Base-by-base conservation (phyloP, 257 asterid genomes). In the Petrea volubilis region DNA sequence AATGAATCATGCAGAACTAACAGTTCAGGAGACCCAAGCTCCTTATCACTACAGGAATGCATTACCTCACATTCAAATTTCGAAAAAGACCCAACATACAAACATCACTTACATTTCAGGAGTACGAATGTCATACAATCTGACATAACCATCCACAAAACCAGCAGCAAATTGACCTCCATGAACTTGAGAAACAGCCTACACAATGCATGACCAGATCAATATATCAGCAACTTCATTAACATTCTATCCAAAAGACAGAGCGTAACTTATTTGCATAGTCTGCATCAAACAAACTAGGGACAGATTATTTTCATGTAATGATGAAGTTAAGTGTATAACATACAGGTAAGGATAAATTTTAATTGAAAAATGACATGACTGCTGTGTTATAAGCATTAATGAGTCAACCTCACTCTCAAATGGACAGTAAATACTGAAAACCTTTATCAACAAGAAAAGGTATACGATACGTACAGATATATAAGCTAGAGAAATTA, bases 51-150 rank as follows among this genome's bases (percentile, higher is more conserved):
- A n/a, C n/a, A n/a, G n/a, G n/a, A n/a, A n/a, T n/a, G n/a, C n/a
- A n/a, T n/a, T n/a, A n/a, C n/a, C n/a, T n/a, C n/a, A n/a, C n/a
- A n/a, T n/a, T n/a, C n/a, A n/a, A n/a, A n/a, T n/a, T n/a, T n/a
- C n/a, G n/a, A n/a, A n/a, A n/a, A n/a, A n/a, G n/a, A n/a, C n/a
- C n/a, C n/a, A n/a, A n/a, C n/a, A n/a, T n/a, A n/a, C n/a, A n/a
- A n/a, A n/a, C n/a, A n/a, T n/a, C n/a, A n/a, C n/a, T 88, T 89
- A 93, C 98, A 85, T 84, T 71, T 88, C 96, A 58, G 97, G 96
- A 24, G 87, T 81, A 44, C 98, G 90, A 40, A 87, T 79, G 72
- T 93, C 97, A 50, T 80, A 93, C 20, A 93, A 80, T 73, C 88
- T 82, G 75, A 93, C 87, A 74, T 77, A 87, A 60, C 98, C 98